Percentiles rank a stretch among this genome's conserved stretches.
Evolutionary conservation across 139 green algal genomes (phyloP).

Genomic region (Coccomyxa sp.): DNA sequence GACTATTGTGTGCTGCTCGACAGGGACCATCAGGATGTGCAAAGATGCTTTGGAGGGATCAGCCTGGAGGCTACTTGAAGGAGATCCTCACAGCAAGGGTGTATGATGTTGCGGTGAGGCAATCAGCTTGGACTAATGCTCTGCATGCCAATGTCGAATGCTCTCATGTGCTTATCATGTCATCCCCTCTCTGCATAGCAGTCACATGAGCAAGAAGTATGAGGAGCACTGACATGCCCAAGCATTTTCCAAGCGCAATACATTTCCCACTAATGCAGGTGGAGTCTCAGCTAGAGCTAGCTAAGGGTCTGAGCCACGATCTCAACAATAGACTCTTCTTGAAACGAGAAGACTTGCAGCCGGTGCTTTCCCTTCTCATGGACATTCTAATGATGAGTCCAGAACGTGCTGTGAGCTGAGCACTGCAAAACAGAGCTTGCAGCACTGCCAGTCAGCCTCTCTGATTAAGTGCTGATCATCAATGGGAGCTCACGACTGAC

Average conservation of each 20-base stretch:
- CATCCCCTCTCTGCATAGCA: too few species aligned
- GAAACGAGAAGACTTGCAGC: constrained; percentile 96
- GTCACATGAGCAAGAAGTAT: too few species aligned
- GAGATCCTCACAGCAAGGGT: constrained; percentile 88
- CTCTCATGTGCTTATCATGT: not conserved
- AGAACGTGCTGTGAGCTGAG: too few species aligned
- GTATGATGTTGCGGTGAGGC: constrained; percentile 88
- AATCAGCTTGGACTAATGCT: not conserved
- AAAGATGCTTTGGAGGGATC: constrained; percentile 53
- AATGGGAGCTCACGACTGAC: not conserved
- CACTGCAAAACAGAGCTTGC: not conserved
- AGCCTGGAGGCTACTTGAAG: constrained; percentile 81
- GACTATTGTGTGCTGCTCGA: not conserved
- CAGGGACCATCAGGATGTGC: constrained; percentile 57
- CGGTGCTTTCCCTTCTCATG: constrained; percentile 16
- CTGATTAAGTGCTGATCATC: not conserved
- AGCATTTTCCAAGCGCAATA: not conserved
- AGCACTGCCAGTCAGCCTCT: not conserved
- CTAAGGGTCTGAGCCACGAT: constrained; percentile 67
- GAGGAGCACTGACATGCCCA: not conserved
- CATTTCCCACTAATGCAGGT: constrained; percentile 34
- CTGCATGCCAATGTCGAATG: not conserved
- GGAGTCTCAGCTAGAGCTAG: constrained; percentile 79
- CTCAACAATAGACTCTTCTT: constrained; percentile 74
- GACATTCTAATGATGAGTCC: not conserved